Base-by-base conservation (phyloP, 495 filamentous ascomycete genomes). In the Penicillium turbatum region DNA sequence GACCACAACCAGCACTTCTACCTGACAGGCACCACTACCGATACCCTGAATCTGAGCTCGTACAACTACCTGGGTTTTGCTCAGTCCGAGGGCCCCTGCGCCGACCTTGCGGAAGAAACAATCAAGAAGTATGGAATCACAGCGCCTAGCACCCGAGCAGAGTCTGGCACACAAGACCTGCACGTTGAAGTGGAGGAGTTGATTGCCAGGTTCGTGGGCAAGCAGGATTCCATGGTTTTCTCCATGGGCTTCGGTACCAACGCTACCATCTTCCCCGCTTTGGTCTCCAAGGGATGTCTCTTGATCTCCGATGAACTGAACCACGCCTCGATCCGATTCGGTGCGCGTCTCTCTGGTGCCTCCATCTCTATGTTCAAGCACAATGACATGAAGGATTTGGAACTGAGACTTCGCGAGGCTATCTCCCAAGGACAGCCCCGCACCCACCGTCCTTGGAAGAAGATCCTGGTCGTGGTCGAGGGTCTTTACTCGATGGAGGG, bases 41-140 rank as follows among this genome's bases (percentile, higher is more conserved):
- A 98, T 66, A 97, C 93, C 0, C 73, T 98, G 52, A 98, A 98
- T 68, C 84, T 98, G 84, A 96, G 91, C 74, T 98, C 93, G 4
- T 98, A 98, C 79, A 98, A 98, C 65, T 98, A 98, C 61, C 88
- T 98, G 6, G 93, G 93, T 26, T 98, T 98, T 65, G 93, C 93
- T 51, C 95, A 98, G 70, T 97, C 93, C 1, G 91, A 96, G 63
- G 93, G 93, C 13, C 92, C 92, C 34, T 97, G 95, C 68, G 95
- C 95, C 26, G 95, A 97, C 71, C 83, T 88, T 21, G 89, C 92
- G 6, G 93, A 97, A 72, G 87, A 92, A 21, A 77, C 79, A 34
- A 84, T 95, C 56, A 84, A 83, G 66, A 90, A 86, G 66, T 91
- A 93, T 57, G 91, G 92, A 29, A 82, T 96, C 59, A 86, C 80